Conservation (phyloP, 495 filamentous ascomycete species). For the Chlorociboria aeruginascens region DNA sequence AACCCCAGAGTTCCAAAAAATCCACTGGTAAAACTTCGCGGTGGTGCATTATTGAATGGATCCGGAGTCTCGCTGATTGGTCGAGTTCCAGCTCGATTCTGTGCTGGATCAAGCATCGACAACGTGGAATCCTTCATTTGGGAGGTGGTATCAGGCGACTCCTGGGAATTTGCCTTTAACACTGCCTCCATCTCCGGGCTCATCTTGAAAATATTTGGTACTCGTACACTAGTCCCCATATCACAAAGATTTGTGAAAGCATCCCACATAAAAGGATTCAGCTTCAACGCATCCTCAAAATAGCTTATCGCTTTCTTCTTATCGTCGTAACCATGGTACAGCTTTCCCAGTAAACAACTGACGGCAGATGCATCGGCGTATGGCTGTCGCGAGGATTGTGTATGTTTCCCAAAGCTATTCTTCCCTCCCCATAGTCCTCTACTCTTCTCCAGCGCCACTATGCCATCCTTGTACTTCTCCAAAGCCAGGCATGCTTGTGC, state of each 20-base stretch:
- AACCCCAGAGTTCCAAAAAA: conserved; percentile 39
- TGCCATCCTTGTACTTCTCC: conserved; percentile 66
- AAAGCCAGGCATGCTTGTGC: conserved; percentile 77
- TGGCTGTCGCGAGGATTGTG: conserved; percentile 56
- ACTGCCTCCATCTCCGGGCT: conserved; percentile 47
- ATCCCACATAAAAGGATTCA: conserved; percentile 98
- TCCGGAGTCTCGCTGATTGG: conserved; percentile 18
- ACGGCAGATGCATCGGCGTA: conserved; percentile 77
- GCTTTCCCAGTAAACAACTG: conserved; percentile 70
- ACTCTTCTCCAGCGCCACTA: conserved; percentile 65
- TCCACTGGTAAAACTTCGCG: conserved; percentile 16
- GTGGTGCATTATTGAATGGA: conserved; percentile 20
- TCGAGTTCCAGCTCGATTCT: conserved; percentile 10
- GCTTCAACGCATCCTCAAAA: conserved; percentile 77
- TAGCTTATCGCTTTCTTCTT: conserved; percentile 66
- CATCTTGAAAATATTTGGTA: conserved; percentile 76
- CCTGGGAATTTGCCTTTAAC: conserved; percentile 16
- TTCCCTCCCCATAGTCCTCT: conserved; percentile 57
- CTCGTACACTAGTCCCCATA: conserved; percentile 61
- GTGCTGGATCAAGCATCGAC: conserved; percentile 12
- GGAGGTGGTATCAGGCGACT: conserved; percentile 7
- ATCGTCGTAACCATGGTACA: conserved; percentile 73
- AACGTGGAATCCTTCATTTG: conserved; percentile 4
- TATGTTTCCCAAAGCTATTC: conserved; percentile 60
- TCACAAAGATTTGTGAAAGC: conserved; percentile 66